Conservation (phyloP, 2,329 filamentous ascomycete genomes). For the Fusarium nanum region DNA sequence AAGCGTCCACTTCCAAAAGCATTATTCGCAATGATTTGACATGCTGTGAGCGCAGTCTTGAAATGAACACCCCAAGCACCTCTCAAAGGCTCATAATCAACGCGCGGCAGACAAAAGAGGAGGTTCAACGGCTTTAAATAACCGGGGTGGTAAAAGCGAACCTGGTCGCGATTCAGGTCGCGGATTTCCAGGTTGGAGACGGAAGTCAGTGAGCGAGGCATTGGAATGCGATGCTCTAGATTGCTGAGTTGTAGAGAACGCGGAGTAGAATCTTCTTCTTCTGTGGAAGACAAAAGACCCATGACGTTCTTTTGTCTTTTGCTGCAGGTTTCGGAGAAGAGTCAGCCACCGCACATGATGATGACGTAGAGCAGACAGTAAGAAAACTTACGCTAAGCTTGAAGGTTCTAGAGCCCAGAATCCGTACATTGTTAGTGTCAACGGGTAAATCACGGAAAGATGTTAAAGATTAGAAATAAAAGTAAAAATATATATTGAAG, state of each 20-base stretch:
- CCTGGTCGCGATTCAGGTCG: slow-evolving; percentile 35
- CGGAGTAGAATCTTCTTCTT: slow-evolving; percentile 6
- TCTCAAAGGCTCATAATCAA: slow-evolving; percentile 14
- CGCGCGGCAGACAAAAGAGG: slow-evolving; percentile 34
- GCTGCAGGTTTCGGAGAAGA: not conserved
- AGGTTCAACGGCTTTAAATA: slow-evolving; percentile 35
- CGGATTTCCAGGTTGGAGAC: slow-evolving; percentile 34
- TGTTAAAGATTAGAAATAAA: not conserved
- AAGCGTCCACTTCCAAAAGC: slow-evolving; percentile 18
- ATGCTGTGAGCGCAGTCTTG: slow-evolving; percentile 26
- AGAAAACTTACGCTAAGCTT: not conserved
- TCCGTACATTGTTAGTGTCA: not conserved
- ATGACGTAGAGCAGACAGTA: not conserved
- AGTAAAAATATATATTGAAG: not conserved
- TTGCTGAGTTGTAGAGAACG: slow-evolving; percentile 17
- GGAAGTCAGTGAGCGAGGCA: slow-evolving; percentile 36
- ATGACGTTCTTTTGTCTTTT: slow-evolving; percentile 27
- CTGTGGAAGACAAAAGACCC: slow-evolving; percentile 6
- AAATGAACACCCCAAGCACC: slow-evolving; percentile 26
- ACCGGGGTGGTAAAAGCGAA: slow-evolving; percentile 39
- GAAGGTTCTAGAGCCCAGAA: slow-evolving; percentile 3
- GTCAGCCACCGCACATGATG: slow-evolving; percentile 8
- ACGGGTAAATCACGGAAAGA: not conserved
- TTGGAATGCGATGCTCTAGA: slow-evolving; percentile 20
- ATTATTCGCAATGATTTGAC: slow-evolving; percentile 38